Percentiles rank a stretch among this genome's conserved stretches.
These are phyloP conservation scores for Fusarium newnesense DNA, from an alignment of 2,329 filamentous ascomycete species.

Conservation along the genomic window DNA sequence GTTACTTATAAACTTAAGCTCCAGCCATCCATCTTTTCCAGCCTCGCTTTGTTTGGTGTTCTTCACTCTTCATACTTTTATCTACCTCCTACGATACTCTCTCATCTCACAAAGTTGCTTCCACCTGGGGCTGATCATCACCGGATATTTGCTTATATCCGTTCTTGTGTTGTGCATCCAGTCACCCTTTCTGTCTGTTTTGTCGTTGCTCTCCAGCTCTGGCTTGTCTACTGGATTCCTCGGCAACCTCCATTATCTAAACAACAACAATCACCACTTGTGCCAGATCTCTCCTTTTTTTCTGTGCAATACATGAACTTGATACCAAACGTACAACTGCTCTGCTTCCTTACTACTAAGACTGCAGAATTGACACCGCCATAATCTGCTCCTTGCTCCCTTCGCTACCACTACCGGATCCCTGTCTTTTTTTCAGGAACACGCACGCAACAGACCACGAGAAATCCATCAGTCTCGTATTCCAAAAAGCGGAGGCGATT, in stretches of 20 bases:
- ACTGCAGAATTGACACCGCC: slow-evolving; percentile 27
- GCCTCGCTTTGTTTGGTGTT: slow-evolving; percentile 29
- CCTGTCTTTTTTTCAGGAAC: slow-evolving; percentile 26
- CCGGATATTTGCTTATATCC: neutral
- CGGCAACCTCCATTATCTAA: slow-evolving; percentile 11
- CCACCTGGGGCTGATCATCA: neutral
- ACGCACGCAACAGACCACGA: slow-evolving; percentile 25
- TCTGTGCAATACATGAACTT: slow-evolving; percentile 24
- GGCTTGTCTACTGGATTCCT: slow-evolving; percentile 19
- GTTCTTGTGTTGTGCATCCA: neutral
- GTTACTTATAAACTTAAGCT: slow-evolving; percentile 40
- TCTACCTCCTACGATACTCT: neutral
- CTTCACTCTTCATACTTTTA: slow-evolving; percentile 14
- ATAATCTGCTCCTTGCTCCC: slow-evolving; percentile 8
- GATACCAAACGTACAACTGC: slow-evolving; percentile 2
- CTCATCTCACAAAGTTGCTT: neutral
- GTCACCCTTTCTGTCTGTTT: neutral
- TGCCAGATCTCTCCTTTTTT: neutral
- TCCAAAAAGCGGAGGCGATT: slow-evolving; percentile 34
- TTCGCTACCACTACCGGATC: slow-evolving; percentile 8
- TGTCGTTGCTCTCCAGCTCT: slow-evolving; percentile 13
- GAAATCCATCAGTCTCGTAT: slow-evolving; percentile 33
- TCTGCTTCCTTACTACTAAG: neutral
- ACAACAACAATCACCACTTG: slow-evolving; percentile 16
- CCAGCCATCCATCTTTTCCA: slow-evolving; percentile 34